Evolutionary conservation across 345 rosid species (phyloP).

Genomic region (Psidium guajava): DNA sequence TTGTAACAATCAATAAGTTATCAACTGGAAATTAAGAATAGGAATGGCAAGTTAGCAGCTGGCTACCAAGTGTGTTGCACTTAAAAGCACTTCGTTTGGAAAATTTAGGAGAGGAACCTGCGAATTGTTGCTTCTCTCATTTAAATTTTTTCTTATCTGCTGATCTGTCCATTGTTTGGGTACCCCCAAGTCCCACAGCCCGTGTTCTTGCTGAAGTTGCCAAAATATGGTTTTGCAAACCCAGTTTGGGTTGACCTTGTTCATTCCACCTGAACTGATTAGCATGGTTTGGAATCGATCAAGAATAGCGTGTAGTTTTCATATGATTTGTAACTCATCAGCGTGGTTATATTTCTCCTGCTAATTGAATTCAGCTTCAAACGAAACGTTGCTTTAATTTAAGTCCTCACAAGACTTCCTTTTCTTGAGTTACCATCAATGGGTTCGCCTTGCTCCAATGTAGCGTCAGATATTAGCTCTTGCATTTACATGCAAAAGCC

Average conservation of each 20-base stretch:
- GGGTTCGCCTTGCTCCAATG: not conserved
- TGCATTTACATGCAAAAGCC: not conserved
- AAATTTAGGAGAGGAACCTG: not conserved
- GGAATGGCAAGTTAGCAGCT: not conserved
- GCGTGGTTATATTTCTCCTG: not conserved
- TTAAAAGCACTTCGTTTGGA: not conserved
- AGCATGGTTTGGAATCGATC: not conserved
- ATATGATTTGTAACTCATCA: not conserved
- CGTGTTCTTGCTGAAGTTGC: not conserved
- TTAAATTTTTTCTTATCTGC: not conserved
- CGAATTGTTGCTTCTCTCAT: not conserved
- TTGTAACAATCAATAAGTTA: not conserved
- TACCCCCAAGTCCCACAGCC: not conserved
- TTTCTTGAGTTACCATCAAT: not conserved
- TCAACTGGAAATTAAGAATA: not conserved
- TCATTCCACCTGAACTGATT: not conserved
- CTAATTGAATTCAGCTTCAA: not conserved
- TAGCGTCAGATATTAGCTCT: not conserved
- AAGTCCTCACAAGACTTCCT: not conserved
- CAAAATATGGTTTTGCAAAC: not conserved
- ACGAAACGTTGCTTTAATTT: not conserved
- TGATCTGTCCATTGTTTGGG: not conserved
- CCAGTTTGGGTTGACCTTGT: conserved; percentile 1
- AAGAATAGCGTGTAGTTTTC: not conserved
- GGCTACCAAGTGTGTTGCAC: not conserved